Percentiles rank a stretch among this genome's conserved stretches.
Evolutionary conservation across 1,139 yeast genomes (phyloP).

Genomic region (Barnettozyma hawaiiensis): DNA sequence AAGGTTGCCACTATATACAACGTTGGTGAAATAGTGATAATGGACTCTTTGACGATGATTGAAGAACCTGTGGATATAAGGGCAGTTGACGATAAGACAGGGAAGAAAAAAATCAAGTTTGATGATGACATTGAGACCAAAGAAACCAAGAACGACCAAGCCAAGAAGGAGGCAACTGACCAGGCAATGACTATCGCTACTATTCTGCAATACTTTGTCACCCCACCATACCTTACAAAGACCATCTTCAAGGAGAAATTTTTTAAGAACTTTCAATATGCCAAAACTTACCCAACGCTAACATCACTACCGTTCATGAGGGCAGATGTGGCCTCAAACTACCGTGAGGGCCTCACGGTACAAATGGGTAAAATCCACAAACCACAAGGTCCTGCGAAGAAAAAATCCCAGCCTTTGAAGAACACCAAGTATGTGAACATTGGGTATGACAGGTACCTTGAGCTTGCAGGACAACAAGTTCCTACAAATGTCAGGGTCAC

Average conservation of each 20-base stretch:
- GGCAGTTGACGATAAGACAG: slow-evolving; percentile 9
- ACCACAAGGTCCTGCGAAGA: slow-evolving; percentile 34
- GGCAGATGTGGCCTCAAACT: slow-evolving; percentile 30
- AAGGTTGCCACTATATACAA: slow-evolving; percentile 63
- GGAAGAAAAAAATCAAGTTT: slow-evolving; percentile 35
- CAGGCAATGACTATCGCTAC: slow-evolving; percentile 58
- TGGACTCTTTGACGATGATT: slow-evolving; percentile 41
- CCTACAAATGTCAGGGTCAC: slow-evolving; percentile 81
- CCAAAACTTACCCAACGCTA: slow-evolving; percentile 64
- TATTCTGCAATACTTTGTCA: slow-evolving; percentile 72
- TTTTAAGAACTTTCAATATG: slow-evolving; percentile 51
- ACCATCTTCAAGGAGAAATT: slow-evolving; percentile 48
- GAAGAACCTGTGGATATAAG: slow-evolving; percentile 21
- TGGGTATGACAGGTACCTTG: slow-evolving; percentile 55
- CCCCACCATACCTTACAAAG: slow-evolving; percentile 77
- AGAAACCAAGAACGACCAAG: slow-evolving; percentile 16
- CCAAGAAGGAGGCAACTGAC: slow-evolving; percentile 25
- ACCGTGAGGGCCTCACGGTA: slow-evolving; percentile 69
- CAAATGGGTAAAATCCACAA: slow-evolving; percentile 42
- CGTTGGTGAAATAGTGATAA: slow-evolving; percentile 67
- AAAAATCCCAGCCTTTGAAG: slow-evolving; percentile 45
- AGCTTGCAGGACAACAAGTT: slow-evolving; percentile 54
- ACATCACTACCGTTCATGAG: slow-evolving; percentile 71
- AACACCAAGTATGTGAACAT: slow-evolving; percentile 70
- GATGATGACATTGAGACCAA: slow-evolving; percentile 30